phyloP scores from a whole-genome alignment of 2,329 filamentous ascomycete genomes.

The Sporothrix inflata region DNA sequence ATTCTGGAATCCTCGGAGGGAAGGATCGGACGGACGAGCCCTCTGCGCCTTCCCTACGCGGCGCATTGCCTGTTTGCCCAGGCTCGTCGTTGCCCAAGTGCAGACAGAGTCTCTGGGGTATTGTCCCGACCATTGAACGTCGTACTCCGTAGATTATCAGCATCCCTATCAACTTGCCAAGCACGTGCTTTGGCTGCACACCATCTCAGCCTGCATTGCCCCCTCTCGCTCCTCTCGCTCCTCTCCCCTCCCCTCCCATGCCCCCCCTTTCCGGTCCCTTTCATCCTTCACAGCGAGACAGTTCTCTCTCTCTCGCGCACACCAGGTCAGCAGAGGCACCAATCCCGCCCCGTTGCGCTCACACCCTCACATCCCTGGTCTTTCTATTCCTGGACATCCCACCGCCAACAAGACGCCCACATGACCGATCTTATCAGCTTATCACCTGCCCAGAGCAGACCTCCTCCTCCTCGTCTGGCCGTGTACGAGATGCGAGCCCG shows the following conservation, averaged over 20 bases:
- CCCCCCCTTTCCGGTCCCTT: background rate
- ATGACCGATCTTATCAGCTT: conserved; percentile 29
- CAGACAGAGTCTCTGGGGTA: too few relatives aligned
- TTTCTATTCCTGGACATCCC: conserved; percentile 21
- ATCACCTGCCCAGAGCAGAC: conserved; percentile 18
- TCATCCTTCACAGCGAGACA: background rate
- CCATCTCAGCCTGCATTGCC: conserved; percentile 14
- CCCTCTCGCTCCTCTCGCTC: background rate
- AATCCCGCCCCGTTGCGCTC: conserved; percentile 27
- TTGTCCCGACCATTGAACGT: background rate
- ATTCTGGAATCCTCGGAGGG: conserved; percentile 15
- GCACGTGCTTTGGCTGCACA: conserved; percentile 21
- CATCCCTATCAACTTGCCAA: conserved; percentile 3
- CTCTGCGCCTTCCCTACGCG: background rate
- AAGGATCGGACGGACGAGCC: background rate
- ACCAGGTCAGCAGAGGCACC: conserved; percentile 13
- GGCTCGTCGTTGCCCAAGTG: too few relatives aligned
- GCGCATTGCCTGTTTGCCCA: background rate
- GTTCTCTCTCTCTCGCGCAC: background rate
- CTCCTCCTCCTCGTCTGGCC: background rate
- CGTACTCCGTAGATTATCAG: background rate
- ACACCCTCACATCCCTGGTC: background rate
- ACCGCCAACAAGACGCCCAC: conserved; percentile 11
- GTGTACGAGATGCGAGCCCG: background rate
- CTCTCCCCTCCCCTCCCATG: background rate